Evolutionary conservation across 345 rosid genomes (phyloP).

Genomic region (Heritiera fomes): DNA sequence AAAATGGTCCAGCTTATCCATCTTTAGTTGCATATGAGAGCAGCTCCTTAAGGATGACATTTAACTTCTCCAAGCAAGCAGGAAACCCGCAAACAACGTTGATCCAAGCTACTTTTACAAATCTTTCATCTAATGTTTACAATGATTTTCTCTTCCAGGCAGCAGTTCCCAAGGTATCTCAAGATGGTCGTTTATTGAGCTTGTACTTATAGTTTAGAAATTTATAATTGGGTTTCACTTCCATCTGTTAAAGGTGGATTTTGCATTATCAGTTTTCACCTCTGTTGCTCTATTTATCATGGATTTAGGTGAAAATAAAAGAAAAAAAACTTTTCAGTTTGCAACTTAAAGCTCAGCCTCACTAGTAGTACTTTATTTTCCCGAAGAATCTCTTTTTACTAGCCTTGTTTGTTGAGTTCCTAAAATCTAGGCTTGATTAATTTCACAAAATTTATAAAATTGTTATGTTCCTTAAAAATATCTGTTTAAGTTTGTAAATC

Average conservation of each 20-base stretch:
- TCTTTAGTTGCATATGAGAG: constrained; percentile 82
- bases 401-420: constrained; percentile 9
- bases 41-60: constrained; percentile 72
- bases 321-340: background rate
- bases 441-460: background rate
- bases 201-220: constrained; percentile 3
- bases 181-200: constrained; percentile 18
- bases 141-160: constrained; percentile 93
- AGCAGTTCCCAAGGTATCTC: constrained; percentile 93
- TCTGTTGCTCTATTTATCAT: constrained; percentile 6
- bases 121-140: constrained; percentile 59
- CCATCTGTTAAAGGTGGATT: background rate
- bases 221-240: background rate
- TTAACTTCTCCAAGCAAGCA: constrained; percentile 73
- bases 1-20: constrained; percentile 77
- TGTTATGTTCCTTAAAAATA: background rate
- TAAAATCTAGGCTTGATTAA: background rate
- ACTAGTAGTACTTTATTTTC: background rate
- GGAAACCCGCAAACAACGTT: constrained; percentile 68
- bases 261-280: background rate
- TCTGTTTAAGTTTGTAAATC: background rate
- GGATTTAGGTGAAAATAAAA: background rate
- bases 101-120: constrained; percentile 74
- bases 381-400: background rate
- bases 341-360: constrained; percentile 3